Conservation (phyloP, 2,329 filamentous ascomycete species). For the Canariomyces notabilis region DNA sequence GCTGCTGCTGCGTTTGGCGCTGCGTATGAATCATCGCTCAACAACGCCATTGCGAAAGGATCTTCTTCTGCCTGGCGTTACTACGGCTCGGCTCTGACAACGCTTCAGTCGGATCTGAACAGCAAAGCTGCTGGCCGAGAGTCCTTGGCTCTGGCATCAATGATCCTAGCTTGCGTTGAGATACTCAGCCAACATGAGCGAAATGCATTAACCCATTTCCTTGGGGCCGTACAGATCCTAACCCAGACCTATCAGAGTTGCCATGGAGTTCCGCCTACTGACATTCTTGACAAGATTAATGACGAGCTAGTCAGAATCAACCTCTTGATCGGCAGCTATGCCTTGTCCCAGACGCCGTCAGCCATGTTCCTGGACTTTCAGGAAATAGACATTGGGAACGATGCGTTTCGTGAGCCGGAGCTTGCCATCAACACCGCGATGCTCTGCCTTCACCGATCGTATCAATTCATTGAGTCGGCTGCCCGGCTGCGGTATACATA, state of each 20-base stretch:
- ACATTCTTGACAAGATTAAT: neutral
- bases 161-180: constrained; percentile 1
- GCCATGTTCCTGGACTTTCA: neutral
- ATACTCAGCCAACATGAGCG: constrained; percentile 2
- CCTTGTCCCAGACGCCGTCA: neutral
- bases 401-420: neutral
- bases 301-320: neutral
- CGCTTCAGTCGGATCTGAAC: neutral
- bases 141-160: constrained; percentile 1
- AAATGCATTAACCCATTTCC: neutral
- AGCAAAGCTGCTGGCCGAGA: neutral
- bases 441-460: constrained; percentile 1
- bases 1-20: constrained; percentile 1
- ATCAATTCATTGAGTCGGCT: neutral
- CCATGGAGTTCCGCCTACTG: neutral
- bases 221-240: constrained; percentile 1
- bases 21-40: constrained; percentile 1
- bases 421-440: neutral
- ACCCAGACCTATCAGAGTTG: neutral
- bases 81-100: constrained; percentile 1
- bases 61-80: neutral
- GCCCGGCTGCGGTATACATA: neutral
- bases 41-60: neutral
- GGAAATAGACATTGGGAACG: neutral
- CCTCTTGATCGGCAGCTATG: constrained; percentile 1